Conservation (phyloP, 192 early-diverging fungal species). For the Coemansia reversa region DNA sequence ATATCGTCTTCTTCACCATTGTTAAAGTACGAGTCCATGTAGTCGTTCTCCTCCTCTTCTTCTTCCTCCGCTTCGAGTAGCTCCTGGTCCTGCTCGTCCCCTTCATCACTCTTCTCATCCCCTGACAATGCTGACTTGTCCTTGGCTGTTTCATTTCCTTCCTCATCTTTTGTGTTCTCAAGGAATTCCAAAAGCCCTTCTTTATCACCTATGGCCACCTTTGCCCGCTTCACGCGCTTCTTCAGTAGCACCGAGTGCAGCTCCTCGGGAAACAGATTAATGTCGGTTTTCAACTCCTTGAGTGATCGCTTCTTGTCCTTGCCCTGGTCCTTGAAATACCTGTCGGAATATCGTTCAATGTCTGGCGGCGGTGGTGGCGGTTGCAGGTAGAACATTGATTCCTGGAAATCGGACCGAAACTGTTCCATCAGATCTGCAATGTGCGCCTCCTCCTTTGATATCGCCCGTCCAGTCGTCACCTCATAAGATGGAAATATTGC, state of each 20-base stretch:
- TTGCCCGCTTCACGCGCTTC: slow-evolving; percentile 33
- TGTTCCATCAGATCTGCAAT: slow-evolving; percentile 28
- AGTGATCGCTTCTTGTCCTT: slow-evolving; percentile 21
- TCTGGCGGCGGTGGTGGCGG: slow-evolving; percentile 36
- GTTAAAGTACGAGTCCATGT: slow-evolving; percentile 55
- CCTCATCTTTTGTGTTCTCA: slow-evolving; percentile 33
- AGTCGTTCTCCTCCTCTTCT: slow-evolving; percentile 50
- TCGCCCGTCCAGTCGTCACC: slow-evolving; percentile 6
- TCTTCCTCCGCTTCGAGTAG: slow-evolving; percentile 41
- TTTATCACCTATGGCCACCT: slow-evolving; percentile 8
- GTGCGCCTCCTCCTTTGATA: slow-evolving; percentile 34
- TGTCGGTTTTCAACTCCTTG: slow-evolving; percentile 34
- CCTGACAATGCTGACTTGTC: slow-evolving; percentile 20
- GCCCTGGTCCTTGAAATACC: slow-evolving; percentile 20
- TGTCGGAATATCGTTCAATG: slow-evolving; percentile 51
- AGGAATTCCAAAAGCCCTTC: slow-evolving; percentile 28
- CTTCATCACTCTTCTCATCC: slow-evolving; percentile 17
- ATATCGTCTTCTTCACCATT: slow-evolving; percentile 54
- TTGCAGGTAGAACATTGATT: slow-evolving; percentile 47
- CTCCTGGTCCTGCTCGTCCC: slow-evolving; percentile 24
- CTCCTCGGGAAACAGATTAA: slow-evolving; percentile 48
- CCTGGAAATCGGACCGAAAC: slow-evolving; percentile 20
- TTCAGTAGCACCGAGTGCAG: slow-evolving; percentile 33
- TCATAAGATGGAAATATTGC: slow-evolving; percentile 35
- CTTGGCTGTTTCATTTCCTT: slow-evolving; percentile 13